phyloP scores from a whole-genome alignment of 1,284 basidiomycete genomes.

The Cutaneotrichosporon daszewskae region DNA sequence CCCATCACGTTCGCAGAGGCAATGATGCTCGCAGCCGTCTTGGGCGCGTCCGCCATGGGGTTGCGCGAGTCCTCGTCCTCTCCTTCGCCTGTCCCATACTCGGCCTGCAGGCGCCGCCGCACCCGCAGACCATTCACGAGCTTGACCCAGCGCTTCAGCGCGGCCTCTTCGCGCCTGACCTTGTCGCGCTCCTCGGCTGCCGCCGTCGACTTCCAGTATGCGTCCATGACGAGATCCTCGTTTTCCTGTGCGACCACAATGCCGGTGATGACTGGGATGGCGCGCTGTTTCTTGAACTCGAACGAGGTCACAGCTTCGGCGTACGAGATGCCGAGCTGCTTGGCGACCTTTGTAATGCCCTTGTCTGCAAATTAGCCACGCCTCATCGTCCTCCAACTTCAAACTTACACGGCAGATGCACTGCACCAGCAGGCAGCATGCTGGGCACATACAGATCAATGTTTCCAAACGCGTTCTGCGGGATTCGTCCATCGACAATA shows the following conservation, averaged over 20 bases:
- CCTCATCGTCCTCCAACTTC: conserved; percentile 2
- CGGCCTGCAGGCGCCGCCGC: conserved; percentile 68
- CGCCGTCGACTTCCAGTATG: conserved; percentile 75
- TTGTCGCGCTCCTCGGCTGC: conserved; percentile 70
- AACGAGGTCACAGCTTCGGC: conserved; percentile 90
- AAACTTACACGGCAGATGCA: conserved; percentile 76
- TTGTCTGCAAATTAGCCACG: conserved; percentile 57
- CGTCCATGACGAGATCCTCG: conserved; percentile 71
- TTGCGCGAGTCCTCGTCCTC: conserved; percentile 31
- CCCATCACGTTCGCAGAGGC: conserved; percentile 18
- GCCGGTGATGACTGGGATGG: conserved; percentile 77
- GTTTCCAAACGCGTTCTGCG: conserved; percentile 94
- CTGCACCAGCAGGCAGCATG: conserved; percentile 86
- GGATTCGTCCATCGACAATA: conserved; percentile 75
- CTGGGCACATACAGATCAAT: conserved; percentile 92
- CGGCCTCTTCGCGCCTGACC: conserved; percentile 69
- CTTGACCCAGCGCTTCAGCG: conserved; percentile 81
- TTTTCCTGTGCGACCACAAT: conserved; percentile 81
- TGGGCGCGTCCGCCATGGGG: conserved; percentile 22
- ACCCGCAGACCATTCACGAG: conserved; percentile 84
- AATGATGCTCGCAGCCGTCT: conserved; percentile 26
- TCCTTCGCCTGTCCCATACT: conserved; percentile 56
- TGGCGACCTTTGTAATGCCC: conserved; percentile 78
- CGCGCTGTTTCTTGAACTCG: conserved; percentile 84
- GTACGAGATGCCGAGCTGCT: conserved; percentile 73